A percentile compares a stretch with the other conserved stretches of the same genome.
These are phyloP conservation scores for Zanthoxylum bungeanum DNA, from an alignment of 345 rosid species.

Conservation along the genomic window DNA sequence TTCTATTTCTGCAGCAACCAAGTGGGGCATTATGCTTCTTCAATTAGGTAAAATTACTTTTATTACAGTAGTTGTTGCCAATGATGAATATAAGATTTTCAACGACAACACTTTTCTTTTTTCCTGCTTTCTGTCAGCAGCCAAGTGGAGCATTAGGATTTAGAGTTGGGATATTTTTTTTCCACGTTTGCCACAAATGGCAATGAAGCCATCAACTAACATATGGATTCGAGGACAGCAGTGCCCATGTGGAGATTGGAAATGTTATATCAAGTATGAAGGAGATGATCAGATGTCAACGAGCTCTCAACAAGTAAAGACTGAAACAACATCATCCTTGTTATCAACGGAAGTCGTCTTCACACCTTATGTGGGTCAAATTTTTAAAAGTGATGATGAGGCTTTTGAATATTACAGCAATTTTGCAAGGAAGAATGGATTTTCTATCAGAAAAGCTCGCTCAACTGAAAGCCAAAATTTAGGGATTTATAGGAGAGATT, in stretches of 20 bases:
- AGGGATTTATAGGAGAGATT: constrained; percentile 85
- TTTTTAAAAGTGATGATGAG: constrained; percentile 72
- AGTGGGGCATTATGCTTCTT: not conserved
- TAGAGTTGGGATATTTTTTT: constrained; percentile 18
- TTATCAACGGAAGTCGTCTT: constrained; percentile 49
- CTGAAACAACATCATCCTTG: constrained; percentile 42
- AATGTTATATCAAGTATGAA: constrained; percentile 64
- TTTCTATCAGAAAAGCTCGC: constrained; percentile 86
- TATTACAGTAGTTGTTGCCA: not conserved
- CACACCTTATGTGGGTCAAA: constrained; percentile 83
- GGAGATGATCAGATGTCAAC: constrained; percentile 58
- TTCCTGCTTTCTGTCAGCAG: constrained; percentile 13
- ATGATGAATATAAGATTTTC: not conserved
- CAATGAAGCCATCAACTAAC: constrained; percentile 59
- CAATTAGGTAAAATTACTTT: not conserved
- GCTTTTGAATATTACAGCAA: constrained; percentile 82
- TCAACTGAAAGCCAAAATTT: constrained; percentile 87
- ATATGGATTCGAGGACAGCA: constrained; percentile 91
- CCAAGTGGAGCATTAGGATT: constrained; percentile 11
- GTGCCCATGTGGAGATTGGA: constrained; percentile 97
- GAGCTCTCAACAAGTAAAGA: constrained; percentile 46
- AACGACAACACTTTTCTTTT: not conserved
- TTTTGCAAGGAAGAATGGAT: constrained; percentile 85
- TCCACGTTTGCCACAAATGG: constrained; percentile 22
- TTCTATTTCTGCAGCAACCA: not conserved